phyloP scores from a whole-genome alignment of 441 rosid species.

The Corymbia citriodora region DNA sequence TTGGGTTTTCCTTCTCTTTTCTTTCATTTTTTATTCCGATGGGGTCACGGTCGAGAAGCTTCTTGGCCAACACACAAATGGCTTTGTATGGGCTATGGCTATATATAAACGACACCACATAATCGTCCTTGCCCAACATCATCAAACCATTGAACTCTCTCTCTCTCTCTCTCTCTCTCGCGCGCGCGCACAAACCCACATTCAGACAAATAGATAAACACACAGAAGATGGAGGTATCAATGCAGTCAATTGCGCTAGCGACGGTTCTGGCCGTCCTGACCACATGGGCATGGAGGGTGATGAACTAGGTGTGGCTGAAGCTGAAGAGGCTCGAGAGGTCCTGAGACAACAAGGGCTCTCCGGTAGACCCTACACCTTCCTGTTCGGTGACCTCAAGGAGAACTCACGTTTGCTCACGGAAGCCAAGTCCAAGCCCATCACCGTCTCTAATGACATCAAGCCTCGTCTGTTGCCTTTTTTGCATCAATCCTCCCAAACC shows the following conservation, averaged over 20 bases:
- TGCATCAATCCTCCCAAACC: not conserved
- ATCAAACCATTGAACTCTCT: not conserved
- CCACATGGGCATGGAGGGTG: not conserved
- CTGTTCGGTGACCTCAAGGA: not conserved
- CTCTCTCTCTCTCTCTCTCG: not conserved
- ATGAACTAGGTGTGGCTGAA: slow-evolving; percentile 3
- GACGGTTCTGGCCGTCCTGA: not conserved
- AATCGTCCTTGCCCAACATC: not conserved
- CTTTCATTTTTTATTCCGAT: not conserved
- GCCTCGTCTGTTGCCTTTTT: not conserved
- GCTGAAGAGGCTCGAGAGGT: slow-evolving; percentile 1
- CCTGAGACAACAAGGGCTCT: not conserved
- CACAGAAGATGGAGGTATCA: not conserved
- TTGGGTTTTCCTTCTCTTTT: not conserved
- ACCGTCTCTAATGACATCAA: not conserved
- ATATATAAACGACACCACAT: not conserved
- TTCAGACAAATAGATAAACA: not conserved
- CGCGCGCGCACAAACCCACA: not conserved
- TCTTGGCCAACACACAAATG: not conserved
- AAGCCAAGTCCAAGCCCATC: not conserved
- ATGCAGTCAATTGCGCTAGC: not conserved
- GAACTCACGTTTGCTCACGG: not conserved
- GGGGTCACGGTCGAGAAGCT: not conserved
- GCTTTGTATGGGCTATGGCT: not conserved
- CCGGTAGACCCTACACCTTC: not conserved